Conservation (phyloP, 2,329 filamentous ascomycete species). For the Fusarium sp. region DNA sequence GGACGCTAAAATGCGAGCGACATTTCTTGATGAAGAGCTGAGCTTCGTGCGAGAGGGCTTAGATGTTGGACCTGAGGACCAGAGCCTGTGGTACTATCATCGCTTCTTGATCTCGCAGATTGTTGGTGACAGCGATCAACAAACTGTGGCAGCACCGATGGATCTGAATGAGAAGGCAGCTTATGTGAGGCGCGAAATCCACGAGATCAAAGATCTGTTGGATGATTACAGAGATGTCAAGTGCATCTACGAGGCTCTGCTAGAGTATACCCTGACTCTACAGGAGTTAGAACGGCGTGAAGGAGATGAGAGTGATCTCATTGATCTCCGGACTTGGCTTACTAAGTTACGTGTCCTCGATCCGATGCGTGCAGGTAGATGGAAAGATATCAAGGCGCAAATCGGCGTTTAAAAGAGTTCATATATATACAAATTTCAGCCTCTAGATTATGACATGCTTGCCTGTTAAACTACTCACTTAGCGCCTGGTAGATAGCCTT, state of each 20-base stretch:
- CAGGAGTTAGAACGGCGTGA: accelerated
- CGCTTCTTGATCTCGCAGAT: neutral
- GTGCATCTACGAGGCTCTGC: neutral
- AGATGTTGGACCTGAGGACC: neutral
- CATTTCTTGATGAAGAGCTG: neutral
- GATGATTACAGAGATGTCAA: neutral
- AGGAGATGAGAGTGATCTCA: neutral
- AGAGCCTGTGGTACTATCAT: neutral
- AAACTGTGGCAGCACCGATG: neutral
- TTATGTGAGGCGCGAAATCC: neutral
- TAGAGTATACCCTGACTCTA: neutral
- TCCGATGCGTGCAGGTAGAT: neutral
- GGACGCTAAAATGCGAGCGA: accelerated
- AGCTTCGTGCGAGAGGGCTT: neutral
- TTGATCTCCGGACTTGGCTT: neutral
- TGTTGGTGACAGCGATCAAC: neutral
- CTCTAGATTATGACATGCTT: accelerated
- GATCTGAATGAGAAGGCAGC: neutral
- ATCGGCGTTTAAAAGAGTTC: accelerated
- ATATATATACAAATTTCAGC: accelerated
- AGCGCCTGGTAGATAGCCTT: neutral
- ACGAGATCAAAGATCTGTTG: neutral
- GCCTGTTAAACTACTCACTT: neutral
- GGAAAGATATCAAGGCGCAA: accelerated
- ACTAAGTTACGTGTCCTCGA: neutral